A percentile compares a stretch with the other conserved stretches of the same genome.
Evolutionary conservation across 2,329 filamentous ascomycete genomes (phyloP).

Genomic region (Trichoderma citrinoviride): DNA sequence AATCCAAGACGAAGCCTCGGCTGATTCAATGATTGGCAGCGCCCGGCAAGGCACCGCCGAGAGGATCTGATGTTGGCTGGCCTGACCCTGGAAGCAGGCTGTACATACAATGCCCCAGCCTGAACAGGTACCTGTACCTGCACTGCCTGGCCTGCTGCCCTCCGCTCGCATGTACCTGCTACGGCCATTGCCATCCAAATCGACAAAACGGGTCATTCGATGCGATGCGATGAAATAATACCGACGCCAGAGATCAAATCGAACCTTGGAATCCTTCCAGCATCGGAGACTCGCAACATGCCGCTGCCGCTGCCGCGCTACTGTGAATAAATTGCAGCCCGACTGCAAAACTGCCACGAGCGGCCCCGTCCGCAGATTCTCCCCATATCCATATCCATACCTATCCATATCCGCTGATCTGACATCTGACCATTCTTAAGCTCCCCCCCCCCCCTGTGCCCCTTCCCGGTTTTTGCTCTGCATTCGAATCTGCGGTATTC

Average conservation of each 20-base stretch:
- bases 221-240: too few species aligned
- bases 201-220: too few species aligned
- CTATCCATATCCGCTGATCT: conserved; percentile 3
- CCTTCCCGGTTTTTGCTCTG: not conserved
- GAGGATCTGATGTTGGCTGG: conserved; percentile 17
- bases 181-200: too few species aligned
- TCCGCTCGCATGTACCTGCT: too few species aligned
- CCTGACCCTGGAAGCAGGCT: conserved; percentile 1
- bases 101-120: not conserved
- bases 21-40: not conserved
- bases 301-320: not conserved
- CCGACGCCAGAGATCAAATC: not conserved
- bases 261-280: not conserved
- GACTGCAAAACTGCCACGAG: not conserved
- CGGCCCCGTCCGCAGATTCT: conserved; percentile 1
- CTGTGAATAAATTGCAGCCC: not conserved
- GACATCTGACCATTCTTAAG: conserved; percentile 17
- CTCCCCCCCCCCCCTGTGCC: not conserved
- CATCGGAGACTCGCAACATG: not conserved
- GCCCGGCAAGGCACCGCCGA: conserved; percentile 10
- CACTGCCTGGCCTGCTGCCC: not conserved
- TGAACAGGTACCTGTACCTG: not conserved
- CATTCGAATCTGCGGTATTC: not conserved
- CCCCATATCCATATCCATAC: not conserved
- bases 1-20: too few species aligned